phyloP scores from a whole-genome alignment of 2,329 filamentous ascomycete species.

The Phialemoniopsis sp. region DNA sequence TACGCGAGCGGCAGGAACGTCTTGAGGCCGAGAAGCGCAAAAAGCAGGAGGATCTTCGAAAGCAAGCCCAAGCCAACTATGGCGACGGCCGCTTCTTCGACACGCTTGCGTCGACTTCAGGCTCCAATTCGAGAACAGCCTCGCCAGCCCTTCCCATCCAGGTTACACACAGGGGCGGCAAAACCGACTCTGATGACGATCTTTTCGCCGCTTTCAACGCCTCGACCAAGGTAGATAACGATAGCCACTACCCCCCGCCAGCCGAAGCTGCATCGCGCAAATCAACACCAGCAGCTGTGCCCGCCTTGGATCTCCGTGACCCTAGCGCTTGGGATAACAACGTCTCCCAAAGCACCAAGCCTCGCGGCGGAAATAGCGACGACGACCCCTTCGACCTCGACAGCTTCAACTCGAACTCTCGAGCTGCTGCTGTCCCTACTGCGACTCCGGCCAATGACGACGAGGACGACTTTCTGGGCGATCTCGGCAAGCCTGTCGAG shows the following conservation, averaged over 20 bases:
- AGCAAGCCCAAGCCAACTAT: constrained; percentile 71
- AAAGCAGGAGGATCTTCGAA: constrained; percentile 71
- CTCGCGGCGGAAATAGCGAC: constrained; percentile 54
- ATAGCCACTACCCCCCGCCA: constrained; percentile 60
- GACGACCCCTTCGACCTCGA: constrained; percentile 86
- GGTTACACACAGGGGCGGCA: constrained; percentile 6
- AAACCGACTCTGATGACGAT: constrained; percentile 51
- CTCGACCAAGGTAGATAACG: constrained; percentile 62
- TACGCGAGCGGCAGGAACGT: constrained; percentile 73
- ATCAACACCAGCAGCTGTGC: constrained; percentile 38
- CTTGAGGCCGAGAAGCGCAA: constrained; percentile 61
- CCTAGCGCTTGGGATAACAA: constrained; percentile 47
- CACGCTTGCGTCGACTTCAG: constrained; percentile 52
- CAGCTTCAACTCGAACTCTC: constrained; percentile 46
- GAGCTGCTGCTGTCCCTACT: constrained; percentile 13
- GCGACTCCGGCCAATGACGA: constrained; percentile 19
- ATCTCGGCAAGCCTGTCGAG: constrained; percentile 60
- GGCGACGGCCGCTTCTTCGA: constrained; percentile 76
- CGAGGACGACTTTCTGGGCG: constrained; percentile 63
- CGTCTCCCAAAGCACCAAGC: constrained; percentile 19
- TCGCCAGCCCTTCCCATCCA: constrained; percentile 33
- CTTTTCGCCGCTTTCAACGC: constrained; percentile 65
- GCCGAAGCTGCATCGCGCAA: constrained; percentile 31
- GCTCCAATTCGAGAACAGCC: constrained; percentile 41
- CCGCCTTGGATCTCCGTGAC: constrained; percentile 45